Evolutionary conservation across 1,284 basidiomycete genomes (phyloP).

Genomic region (Ustilago cynodontis): DNA sequence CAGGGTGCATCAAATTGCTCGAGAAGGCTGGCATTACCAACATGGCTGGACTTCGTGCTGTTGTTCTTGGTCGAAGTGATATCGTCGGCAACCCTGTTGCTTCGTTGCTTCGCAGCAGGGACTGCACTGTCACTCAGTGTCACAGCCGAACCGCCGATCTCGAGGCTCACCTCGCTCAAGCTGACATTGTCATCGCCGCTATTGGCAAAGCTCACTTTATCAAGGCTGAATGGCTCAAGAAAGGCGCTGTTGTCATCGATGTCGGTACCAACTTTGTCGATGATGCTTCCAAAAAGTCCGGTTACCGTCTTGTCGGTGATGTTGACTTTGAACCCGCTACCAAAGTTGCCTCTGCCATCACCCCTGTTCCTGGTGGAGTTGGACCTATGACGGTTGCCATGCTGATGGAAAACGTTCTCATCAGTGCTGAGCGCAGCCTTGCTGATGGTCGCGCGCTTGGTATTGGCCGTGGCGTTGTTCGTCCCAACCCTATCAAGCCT

Average conservation of each 20-base stretch:
- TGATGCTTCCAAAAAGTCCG: constrained; percentile 86
- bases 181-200: constrained; percentile 93
- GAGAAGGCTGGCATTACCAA: constrained; percentile 81
- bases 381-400: constrained; percentile 99
- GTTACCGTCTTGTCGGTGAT: constrained; percentile 95
- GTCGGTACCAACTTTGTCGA: constrained; percentile 98
- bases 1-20: constrained; percentile 89
- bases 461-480: constrained; percentile 76
- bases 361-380: constrained; percentile 93
- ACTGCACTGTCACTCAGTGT: constrained; percentile 98
- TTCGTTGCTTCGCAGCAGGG: constrained; percentile 86
- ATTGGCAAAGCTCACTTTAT: constrained; percentile 92
- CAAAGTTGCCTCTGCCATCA: constrained; percentile 86
- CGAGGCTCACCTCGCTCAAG: constrained; percentile 78
- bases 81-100: constrained; percentile 97
- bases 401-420: constrained; percentile 95
- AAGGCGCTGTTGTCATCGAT: constrained; percentile 77
- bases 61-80: constrained; percentile 95
- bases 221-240: constrained; percentile 94
- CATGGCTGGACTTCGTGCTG: constrained; percentile 76
- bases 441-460: constrained; percentile 78
- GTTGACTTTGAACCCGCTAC: constrained; percentile 86
- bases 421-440: constrained; percentile 82
- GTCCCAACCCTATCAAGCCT: constrained; percentile 82
- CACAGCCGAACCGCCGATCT: constrained; percentile 90